These are phyloP conservation scores for Trypanosoma platydactyli DNA, from an alignment of 208 protist genomes.

Conservation along the genomic window DNA sequence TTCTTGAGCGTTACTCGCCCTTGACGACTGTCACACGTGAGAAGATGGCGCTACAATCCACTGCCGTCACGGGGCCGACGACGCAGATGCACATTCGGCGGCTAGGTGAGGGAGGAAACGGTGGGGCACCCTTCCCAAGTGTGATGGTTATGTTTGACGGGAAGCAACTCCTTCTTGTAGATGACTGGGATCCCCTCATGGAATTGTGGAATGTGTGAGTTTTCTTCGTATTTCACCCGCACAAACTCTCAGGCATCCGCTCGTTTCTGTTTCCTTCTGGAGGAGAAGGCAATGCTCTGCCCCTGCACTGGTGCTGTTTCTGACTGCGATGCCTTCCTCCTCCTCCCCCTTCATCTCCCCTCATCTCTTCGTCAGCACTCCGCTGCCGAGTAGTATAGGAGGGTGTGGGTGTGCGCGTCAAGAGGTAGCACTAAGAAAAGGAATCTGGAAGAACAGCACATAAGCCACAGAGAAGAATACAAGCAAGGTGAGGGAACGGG, in stretches of 20 bases:
- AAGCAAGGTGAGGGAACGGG: not conserved
- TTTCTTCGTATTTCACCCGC: not conserved
- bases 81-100: slow-evolving; percentile 73
- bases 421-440: too few relatives aligned
- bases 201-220: slow-evolving; percentile 35
- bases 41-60: slow-evolving; percentile 67
- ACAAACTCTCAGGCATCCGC: too few relatives aligned
- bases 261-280: too few relatives aligned
- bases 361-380: too few relatives aligned
- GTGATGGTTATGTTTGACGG: slow-evolving; percentile 65
- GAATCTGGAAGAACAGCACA: too few relatives aligned
- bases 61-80: slow-evolving; percentile 41
- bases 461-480: too few relatives aligned
- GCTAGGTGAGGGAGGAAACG: slow-evolving; percentile 46
- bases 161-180: slow-evolving; percentile 34
- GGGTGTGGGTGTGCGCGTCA: too few relatives aligned
- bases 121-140: slow-evolving; percentile 64
- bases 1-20: slow-evolving; percentile 72
- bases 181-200: slow-evolving; percentile 67
- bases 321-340: not conserved
- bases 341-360: too few relatives aligned
- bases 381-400: too few relatives aligned
- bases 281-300: too few relatives aligned
- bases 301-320: not conserved
- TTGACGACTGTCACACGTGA: slow-evolving; percentile 51